phyloP scores from a whole-genome alignment of 106 monocot genomes.

The Phalaenopsis aphrodite region DNA sequence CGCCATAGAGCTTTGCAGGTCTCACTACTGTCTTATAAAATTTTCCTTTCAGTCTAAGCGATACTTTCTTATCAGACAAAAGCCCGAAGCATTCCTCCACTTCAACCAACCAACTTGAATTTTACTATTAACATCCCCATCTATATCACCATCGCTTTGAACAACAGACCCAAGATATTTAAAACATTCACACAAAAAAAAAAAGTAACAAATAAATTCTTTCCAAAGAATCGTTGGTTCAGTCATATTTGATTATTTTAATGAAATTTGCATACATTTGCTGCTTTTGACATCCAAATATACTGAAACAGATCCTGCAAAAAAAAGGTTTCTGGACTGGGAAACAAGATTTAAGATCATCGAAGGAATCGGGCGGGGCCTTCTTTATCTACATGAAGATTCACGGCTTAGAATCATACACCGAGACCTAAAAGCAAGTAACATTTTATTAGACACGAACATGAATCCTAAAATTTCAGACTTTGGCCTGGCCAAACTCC shows the following conservation, averaged over 20 bases:
- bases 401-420: conserved; percentile 9
- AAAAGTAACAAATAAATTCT: too few relatives aligned
- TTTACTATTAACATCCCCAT: too few relatives aligned
- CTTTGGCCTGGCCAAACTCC: conserved; percentile 12
- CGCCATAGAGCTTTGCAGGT: too few relatives aligned
- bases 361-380: conserved; percentile 10
- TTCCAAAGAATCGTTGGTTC: neutral
- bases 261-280: neutral
- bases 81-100: too few relatives aligned
- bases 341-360: conserved; percentile 3
- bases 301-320: neutral
- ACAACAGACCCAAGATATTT: too few relatives aligned
- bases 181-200: too few relatives aligned
- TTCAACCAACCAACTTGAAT: too few relatives aligned
- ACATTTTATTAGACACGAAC: conserved; percentile 11
- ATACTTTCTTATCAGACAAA: too few relatives aligned
- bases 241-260: neutral
- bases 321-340: neutral
- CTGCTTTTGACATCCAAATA: neutral
- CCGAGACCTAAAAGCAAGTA: conserved; percentile 10
- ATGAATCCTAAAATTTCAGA: conserved; percentile 21
- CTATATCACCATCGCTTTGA: too few relatives aligned
- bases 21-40: too few relatives aligned
- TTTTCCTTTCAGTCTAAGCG: too few relatives aligned
- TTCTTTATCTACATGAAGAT: conserved; percentile 9